Conservation (phyloP, 257 asterid species). For the Rehmannia glutinosa region DNA sequence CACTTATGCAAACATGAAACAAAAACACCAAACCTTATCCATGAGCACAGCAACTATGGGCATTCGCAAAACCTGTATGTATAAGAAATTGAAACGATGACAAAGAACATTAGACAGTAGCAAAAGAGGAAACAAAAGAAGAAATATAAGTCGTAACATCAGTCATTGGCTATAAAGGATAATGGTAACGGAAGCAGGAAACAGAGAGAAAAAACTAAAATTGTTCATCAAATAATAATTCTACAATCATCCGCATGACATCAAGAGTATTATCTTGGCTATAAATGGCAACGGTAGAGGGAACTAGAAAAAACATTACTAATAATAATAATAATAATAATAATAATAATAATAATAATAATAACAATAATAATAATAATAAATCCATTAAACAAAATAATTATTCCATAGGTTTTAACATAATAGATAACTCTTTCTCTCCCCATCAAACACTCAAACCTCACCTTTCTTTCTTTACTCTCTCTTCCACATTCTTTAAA, state of each 20-base stretch:
- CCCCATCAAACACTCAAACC: no score
- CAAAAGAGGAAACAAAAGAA: background rate
- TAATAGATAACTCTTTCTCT: no score
- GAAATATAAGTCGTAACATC: background rate
- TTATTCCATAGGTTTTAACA: no score
- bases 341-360: no score
- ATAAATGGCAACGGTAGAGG: background rate
- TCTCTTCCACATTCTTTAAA: no score
- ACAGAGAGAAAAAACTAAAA: background rate
- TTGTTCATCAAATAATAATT: background rate
- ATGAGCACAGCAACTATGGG: conserved; percentile 52
- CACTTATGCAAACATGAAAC: background rate
- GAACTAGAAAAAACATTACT: background rate
- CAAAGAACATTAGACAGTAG: conserved; percentile 8
- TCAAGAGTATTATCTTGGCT: background rate
- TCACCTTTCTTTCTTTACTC: no score
- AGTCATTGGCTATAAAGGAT: background rate
- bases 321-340: no score
- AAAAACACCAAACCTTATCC: conserved; percentile 51
- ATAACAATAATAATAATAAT: no score
- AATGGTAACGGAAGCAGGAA: background rate
- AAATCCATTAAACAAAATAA: no score
- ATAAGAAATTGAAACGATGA: conserved; percentile 8
- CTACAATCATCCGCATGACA: background rate
- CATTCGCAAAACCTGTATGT: conserved; percentile 76